phyloP scores from a whole-genome alignment of 2,329 filamentous ascomycete genomes.

The Trichoderma afroharzianum region DNA sequence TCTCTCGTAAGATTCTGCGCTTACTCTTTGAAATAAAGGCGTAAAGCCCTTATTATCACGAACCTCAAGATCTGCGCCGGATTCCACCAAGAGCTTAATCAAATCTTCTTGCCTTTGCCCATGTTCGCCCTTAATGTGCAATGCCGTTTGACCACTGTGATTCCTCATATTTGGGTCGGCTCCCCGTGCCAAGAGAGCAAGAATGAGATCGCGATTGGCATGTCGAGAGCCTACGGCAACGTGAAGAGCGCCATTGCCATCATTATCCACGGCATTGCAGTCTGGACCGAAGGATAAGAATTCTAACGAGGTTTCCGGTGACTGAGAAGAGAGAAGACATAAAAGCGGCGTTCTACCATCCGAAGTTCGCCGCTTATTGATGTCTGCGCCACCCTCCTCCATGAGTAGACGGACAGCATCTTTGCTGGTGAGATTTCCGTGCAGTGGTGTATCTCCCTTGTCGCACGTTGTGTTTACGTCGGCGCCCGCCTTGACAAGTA shows the following conservation, averaged over 20 bases:
- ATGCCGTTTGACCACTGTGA: slow-evolving; percentile 19
- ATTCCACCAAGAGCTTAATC: slow-evolving; percentile 16
- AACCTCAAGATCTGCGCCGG: slow-evolving; percentile 24
- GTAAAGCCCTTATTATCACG: slow-evolving; percentile 20
- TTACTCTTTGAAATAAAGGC: slow-evolving; percentile 16
- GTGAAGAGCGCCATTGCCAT: slow-evolving; percentile 25
- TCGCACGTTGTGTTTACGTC: slow-evolving; percentile 21
- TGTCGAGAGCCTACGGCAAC: not conserved
- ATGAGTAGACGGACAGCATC: slow-evolving; percentile 25
- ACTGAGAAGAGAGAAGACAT: not conserved
- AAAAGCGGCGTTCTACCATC: slow-evolving; percentile 25
- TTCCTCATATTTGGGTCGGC: slow-evolving; percentile 24
- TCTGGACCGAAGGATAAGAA: slow-evolving; percentile 14
- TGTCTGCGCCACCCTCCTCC: slow-evolving; percentile 22
- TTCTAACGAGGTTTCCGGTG: not conserved
- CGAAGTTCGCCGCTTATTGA: slow-evolving; percentile 21
- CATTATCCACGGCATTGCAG: slow-evolving; percentile 19
- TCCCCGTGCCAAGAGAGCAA: slow-evolving; percentile 20
- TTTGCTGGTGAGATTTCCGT: not conserved
- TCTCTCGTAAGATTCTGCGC: too few species aligned
- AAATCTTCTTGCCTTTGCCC: not conserved
- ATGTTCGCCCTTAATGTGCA: slow-evolving; percentile 4
- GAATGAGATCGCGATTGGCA: not conserved
- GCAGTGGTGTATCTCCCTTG: slow-evolving; percentile 22
- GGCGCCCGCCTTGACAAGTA: slow-evolving; percentile 24